phyloP scores from a whole-genome alignment of 345 rosid species.

The Salix udensis region DNA sequence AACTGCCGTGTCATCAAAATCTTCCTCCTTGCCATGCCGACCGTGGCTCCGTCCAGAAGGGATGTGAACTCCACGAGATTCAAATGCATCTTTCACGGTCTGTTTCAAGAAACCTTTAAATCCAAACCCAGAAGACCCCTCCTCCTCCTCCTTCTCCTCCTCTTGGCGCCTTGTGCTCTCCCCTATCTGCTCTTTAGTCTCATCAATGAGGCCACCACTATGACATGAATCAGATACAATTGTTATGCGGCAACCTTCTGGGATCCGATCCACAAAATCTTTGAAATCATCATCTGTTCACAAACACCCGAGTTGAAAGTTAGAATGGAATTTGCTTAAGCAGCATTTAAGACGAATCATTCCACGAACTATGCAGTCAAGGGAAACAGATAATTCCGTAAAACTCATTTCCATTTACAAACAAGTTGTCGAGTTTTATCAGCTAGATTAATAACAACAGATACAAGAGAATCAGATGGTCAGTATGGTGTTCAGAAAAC shows the following conservation, averaged over 20 bases:
- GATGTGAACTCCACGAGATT: slow-evolving; percentile 58
- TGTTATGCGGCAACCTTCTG: slow-evolving; percentile 57
- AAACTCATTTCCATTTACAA: background rate
- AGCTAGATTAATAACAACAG: background rate
- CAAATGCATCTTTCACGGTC: slow-evolving; percentile 46
- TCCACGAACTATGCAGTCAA: background rate
- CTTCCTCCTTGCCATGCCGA: slow-evolving; percentile 38
- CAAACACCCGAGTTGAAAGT: slow-evolving; percentile 2
- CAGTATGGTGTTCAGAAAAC: background rate
- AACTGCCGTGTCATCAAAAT: slow-evolving; percentile 30
- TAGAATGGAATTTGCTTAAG: background rate
- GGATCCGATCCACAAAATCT: slow-evolving; percentile 69
- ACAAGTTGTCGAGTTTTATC: background rate
- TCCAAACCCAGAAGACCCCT: slow-evolving; percentile 34
- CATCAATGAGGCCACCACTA: slow-evolving; percentile 91
- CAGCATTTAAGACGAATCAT: background rate
- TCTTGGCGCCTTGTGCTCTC: slow-evolving; percentile 58
- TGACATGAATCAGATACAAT: slow-evolving; percentile 92
- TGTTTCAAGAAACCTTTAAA: slow-evolving; percentile 49
- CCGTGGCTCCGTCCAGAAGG: slow-evolving; percentile 45
- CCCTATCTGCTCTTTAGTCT: slow-evolving; percentile 92
- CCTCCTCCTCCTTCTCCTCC: slow-evolving; percentile 35
- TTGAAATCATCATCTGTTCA: slow-evolving; percentile 85
- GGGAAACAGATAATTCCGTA: background rate
- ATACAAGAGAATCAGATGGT: background rate